These are phyloP conservation scores for Ogataea naganishii DNA, from an alignment of 805 yeast species.

Conservation along the genomic window DNA sequence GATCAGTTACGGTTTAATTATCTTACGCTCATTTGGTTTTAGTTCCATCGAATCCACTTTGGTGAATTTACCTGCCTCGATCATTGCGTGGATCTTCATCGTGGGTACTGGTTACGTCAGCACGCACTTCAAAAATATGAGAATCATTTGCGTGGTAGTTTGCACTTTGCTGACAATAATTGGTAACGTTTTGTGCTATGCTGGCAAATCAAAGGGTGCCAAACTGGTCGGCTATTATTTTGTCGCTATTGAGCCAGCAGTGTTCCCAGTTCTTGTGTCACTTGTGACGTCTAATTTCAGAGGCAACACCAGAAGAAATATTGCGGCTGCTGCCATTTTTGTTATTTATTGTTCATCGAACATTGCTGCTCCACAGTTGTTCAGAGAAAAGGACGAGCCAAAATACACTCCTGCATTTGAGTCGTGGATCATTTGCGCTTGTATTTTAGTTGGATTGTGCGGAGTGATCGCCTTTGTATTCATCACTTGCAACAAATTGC, in stretches of 20 bases:
- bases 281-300: constrained; percentile 35
- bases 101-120: constrained; percentile 17
- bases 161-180: constrained; percentile 13
- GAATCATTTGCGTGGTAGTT: constrained; percentile 22
- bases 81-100: constrained; percentile 23
- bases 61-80: constrained; percentile 30
- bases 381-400: constrained; percentile 48
- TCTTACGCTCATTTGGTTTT: constrained; percentile 25
- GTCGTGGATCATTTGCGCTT: constrained; percentile 43
- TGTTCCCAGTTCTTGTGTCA: constrained; percentile 17
- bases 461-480: constrained; percentile 6
- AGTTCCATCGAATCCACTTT: constrained; percentile 21
- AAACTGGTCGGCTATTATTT: constrained; percentile 23
- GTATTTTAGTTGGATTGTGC: constrained; percentile 11
- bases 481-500: constrained; percentile 8
- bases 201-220: constrained; percentile 13
- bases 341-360: constrained; percentile 59
- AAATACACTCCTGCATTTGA: constrained; percentile 47
- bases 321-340: constrained; percentile 45
- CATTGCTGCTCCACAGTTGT: constrained; percentile 65
- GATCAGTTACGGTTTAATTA: constrained; percentile 37
- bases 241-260: constrained; percentile 17
- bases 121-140: constrained; percentile 20
- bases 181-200: constrained; percentile 23
- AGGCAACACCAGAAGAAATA: constrained; percentile 58